phyloP scores from a whole-genome alignment of 192 early-diverging fungal species.

The Dissophora globulifera region DNA sequence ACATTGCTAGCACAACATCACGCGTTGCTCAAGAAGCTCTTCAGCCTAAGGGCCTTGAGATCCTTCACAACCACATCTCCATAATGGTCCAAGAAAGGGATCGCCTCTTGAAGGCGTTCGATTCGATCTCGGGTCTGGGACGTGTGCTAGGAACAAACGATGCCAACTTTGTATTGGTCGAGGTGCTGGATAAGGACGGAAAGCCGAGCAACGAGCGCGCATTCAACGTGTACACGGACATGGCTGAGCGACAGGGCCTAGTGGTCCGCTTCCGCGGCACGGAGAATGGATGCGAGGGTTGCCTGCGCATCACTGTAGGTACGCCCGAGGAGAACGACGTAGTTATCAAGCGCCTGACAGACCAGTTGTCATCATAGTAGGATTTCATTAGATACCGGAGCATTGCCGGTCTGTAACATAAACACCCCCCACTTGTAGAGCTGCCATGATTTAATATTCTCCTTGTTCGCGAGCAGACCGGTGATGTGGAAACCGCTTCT shows the following conservation, averaged over 20 bases:
- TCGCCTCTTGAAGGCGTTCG: constrained; percentile 71
- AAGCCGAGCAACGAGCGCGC: constrained; percentile 79
- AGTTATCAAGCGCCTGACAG: constrained; percentile 66
- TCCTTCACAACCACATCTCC: constrained; percentile 73
- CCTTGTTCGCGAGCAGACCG: no score
- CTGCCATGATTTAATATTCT: no score
- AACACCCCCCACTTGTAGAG: no score
- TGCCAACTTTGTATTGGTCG: constrained; percentile 95
- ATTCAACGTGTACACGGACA: constrained; percentile 75
- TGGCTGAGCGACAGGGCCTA: constrained; percentile 88
- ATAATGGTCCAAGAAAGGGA: constrained; percentile 74
- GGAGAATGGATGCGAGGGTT: constrained; percentile 93
- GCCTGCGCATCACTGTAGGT: constrained; percentile 95
- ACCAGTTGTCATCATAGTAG: constrained; percentile 53
- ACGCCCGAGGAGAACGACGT: constrained; percentile 82
- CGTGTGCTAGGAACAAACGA: constrained; percentile 88
- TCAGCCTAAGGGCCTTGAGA: constrained; percentile 68
- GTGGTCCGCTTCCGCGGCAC: constrained; percentile 95
- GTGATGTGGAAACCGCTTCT: no score
- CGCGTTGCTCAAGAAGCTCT: constrained; percentile 84
- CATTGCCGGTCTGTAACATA: no score
- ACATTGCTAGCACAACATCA: constrained; percentile 91
- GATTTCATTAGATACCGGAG: no score
- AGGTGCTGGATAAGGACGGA: constrained; percentile 71
- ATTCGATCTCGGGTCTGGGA: constrained; percentile 71